Percentiles rank a stretch among this genome's conserved stretches.
Conservation (phyloP, 306 rosid genomes). For the Alnus glutinosa region DNA sequence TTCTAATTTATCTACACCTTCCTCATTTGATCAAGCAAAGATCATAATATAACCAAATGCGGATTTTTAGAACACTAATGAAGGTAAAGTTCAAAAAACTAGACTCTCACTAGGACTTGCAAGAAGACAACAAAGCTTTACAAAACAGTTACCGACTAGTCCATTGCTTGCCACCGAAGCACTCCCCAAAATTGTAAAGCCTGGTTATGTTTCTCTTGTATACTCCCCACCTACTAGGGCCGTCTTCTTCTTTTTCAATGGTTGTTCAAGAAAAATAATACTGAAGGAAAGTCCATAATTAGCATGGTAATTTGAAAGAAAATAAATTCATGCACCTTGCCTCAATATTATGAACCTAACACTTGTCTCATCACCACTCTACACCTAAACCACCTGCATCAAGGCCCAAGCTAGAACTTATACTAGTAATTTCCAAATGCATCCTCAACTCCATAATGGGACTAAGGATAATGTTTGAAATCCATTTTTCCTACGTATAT, state of each 20-base stretch:
- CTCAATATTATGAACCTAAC: background rate
- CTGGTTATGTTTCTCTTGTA: no score
- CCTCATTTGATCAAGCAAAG: background rate
- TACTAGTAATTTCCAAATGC: background rate
- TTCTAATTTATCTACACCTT: background rate
- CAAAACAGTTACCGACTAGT: background rate
- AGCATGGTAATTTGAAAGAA: background rate
- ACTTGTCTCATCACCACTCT: background rate
- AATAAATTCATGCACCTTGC: background rate
- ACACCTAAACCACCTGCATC: background rate
- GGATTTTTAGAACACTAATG: no score
- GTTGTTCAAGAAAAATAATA: background rate
- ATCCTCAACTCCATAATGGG: background rate
- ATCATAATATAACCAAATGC: background rate
- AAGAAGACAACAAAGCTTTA: background rate
- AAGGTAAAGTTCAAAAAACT: background rate
- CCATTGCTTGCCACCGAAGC: background rate
- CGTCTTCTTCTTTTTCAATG: background rate
- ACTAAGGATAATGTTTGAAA: background rate
- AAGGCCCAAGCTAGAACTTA: background rate
- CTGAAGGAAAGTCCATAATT: background rate
- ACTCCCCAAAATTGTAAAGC: no score
- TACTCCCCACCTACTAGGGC: background rate
- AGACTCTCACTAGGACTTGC: background rate
- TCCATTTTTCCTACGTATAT: background rate